A percentile compares a stretch with the other conserved stretches of the same genome.
These are phyloP conservation scores for Lentinula novae-zelandiae DNA, from an alignment of 1,284 basidiomycete species.

Conservation along the genomic window DNA sequence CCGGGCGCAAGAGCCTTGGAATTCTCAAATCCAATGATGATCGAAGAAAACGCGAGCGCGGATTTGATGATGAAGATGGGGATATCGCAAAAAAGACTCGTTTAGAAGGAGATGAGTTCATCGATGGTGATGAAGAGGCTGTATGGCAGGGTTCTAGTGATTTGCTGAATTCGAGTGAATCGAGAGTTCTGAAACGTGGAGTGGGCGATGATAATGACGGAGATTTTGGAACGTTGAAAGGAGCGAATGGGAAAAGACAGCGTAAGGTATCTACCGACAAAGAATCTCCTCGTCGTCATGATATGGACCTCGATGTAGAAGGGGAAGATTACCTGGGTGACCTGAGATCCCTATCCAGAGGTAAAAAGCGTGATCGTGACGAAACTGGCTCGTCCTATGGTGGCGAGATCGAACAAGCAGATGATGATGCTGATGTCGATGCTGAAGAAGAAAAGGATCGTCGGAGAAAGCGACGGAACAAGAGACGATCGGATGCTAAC, in stretches of 20 bases:
- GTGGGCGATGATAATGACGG: slow-evolving; percentile 35
- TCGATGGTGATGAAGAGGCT: slow-evolving; percentile 43
- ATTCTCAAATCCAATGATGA: slow-evolving; percentile 23
- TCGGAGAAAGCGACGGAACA: slow-evolving; percentile 46
- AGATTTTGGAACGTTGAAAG: slow-evolving; percentile 25
- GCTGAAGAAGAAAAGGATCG: slow-evolving; percentile 32
- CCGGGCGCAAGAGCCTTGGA: slow-evolving; percentile 22
- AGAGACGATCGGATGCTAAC: slow-evolving; percentile 44
- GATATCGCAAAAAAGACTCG: slow-evolving; percentile 52
- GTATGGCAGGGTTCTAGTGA: slow-evolving; percentile 32
- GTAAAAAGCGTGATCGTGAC: slow-evolving; percentile 71
- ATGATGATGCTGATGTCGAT: slow-evolving; percentile 32
- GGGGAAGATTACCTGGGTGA: slow-evolving; percentile 26
- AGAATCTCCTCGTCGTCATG: slow-evolving; percentile 26
- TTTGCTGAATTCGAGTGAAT: slow-evolving; percentile 16
- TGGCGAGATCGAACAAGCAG: slow-evolving; percentile 54
- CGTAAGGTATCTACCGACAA: slow-evolving; percentile 43
- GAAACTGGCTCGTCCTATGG: slow-evolving; percentile 71
- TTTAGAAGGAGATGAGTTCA: slow-evolving; percentile 40
- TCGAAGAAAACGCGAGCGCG: slow-evolving; percentile 32
- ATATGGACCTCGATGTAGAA: slow-evolving; percentile 41
- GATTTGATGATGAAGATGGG: slow-evolving; percentile 34
- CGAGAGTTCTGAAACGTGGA: slow-evolving; percentile 47
- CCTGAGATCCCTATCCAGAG: slow-evolving; percentile 36
- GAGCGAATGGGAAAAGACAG: slow-evolving; percentile 39